Evolutionary conservation across 2,329 filamentous ascomycete species (phyloP).

Genomic region (Colletotrichum filicis): DNA sequence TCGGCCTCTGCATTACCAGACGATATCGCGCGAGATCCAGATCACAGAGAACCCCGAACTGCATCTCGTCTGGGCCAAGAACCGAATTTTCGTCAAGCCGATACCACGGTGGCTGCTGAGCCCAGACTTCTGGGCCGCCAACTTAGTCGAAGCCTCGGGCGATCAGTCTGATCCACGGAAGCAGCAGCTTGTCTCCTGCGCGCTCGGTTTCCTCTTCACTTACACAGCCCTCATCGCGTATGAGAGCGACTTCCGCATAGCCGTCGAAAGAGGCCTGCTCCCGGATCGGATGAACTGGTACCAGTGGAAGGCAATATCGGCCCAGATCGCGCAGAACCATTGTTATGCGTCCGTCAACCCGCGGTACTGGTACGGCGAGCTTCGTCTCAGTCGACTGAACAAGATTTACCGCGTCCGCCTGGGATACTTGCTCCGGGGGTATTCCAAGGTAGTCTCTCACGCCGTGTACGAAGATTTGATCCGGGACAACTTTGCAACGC

Average conservation of each 20-base stretch:
- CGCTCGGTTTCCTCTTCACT: slow-evolving; percentile 50
- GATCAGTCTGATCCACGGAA: slow-evolving; percentile 17
- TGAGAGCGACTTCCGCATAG: slow-evolving; percentile 52
- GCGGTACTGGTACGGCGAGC: slow-evolving; percentile 53
- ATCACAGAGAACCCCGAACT: slow-evolving; percentile 51
- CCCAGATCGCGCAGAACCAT: slow-evolving; percentile 39
- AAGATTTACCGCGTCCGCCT: slow-evolving; percentile 50
- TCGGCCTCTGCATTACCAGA: slow-evolving; percentile 41
- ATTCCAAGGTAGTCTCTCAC: slow-evolving; percentile 31
- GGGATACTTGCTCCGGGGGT: slow-evolving; percentile 26
- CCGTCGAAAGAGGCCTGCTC: slow-evolving; percentile 46
- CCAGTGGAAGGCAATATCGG: slow-evolving; percentile 46
- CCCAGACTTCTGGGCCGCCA: slow-evolving; percentile 47
- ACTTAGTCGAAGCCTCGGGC: slow-evolving; percentile 31
- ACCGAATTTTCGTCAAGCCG: slow-evolving; percentile 52
- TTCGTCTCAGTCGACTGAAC: slow-evolving; percentile 51
- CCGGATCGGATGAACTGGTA: slow-evolving; percentile 48
- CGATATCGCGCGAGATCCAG: slow-evolving; percentile 41
- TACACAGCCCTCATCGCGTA: slow-evolving; percentile 50
- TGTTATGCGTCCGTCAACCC: slow-evolving; percentile 44
- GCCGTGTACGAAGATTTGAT: slow-evolving; percentile 32
- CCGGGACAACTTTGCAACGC: slow-evolving; percentile 27
- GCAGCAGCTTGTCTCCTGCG: slow-evolving; percentile 42
- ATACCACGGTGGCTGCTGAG: slow-evolving; percentile 52
- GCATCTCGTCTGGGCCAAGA: slow-evolving; percentile 52